phyloP scores from a whole-genome alignment of 2,329 filamentous ascomycete genomes.

The Acrocalymma vagum region DNA sequence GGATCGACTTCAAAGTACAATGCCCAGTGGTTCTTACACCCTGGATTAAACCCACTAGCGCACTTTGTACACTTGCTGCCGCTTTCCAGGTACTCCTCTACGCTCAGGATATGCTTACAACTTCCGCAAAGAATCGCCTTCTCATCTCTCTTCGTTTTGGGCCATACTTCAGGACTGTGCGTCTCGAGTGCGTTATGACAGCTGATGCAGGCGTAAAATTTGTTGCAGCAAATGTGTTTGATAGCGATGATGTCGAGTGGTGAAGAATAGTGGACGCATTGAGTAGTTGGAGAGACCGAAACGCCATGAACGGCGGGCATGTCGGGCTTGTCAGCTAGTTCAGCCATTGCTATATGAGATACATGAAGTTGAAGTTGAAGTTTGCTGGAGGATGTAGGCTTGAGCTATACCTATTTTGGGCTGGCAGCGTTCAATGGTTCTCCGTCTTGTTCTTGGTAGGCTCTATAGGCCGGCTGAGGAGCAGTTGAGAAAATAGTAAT shows the following conservation, averaged over 20 bases:
- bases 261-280: constrained; percentile 44
- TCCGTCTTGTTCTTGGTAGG: too few relatives aligned
- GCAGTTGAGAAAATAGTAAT: too few relatives aligned
- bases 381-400: too few relatives aligned
- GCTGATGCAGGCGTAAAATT: constrained; percentile 47
- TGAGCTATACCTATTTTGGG: too few relatives aligned
- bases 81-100: constrained; percentile 40
- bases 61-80: constrained; percentile 37
- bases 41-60: constrained; percentile 41
- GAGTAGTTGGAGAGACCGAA: constrained; percentile 35
- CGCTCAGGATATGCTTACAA: constrained; percentile 35
- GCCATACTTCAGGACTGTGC: constrained; percentile 36
- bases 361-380: too few relatives aligned
- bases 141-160: constrained; percentile 20
- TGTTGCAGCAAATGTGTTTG: constrained; percentile 45
- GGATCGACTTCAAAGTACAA: constrained; percentile 39
- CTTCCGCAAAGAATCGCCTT: constrained; percentile 40
- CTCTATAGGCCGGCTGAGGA: too few relatives aligned
- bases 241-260: constrained; percentile 48
- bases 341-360: too few relatives aligned
- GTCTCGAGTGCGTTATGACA: constrained; percentile 40
- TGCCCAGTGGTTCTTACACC: constrained; percentile 44
- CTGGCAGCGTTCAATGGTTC: too few relatives aligned
- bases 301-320: constrained; percentile 36
- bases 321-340: too few relatives aligned